phyloP scores from a whole-genome alignment of 2,329 filamentous ascomycete species.

The Sporothrix mexicana region DNA sequence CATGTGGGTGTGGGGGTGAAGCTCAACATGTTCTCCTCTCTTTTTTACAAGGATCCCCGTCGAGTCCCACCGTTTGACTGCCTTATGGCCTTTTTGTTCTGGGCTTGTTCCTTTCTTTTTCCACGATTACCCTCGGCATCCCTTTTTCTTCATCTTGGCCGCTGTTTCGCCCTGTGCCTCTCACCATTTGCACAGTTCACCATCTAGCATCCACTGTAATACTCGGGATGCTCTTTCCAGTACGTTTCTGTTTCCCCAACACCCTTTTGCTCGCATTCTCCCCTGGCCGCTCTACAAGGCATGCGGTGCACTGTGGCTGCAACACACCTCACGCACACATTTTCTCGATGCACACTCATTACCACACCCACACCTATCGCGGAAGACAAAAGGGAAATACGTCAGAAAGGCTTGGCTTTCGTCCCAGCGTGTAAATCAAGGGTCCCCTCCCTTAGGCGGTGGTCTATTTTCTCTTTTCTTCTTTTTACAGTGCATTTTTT shows the following conservation, averaged over 20 bases:
- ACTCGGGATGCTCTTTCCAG: not conserved
- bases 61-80: not conserved
- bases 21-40: not conserved
- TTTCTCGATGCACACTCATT: not conserved
- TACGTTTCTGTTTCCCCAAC: not conserved
- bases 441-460: slow-evolving; percentile 22
- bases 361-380: not conserved
- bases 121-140: not conserved
- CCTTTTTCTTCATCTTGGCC: not conserved
- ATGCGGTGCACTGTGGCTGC: slow-evolving; percentile 19
- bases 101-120: slow-evolving; percentile 7
- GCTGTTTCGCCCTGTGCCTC: slow-evolving; percentile 18
- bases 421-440: slow-evolving; percentile 21
- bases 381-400: slow-evolving; percentile 23
- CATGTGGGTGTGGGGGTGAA: slow-evolving; percentile 12
- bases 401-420: slow-evolving; percentile 31
- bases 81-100: not conserved
- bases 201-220: not conserved
- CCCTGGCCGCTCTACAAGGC: not conserved
- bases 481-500: not conserved
- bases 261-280: not conserved
- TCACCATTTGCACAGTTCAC: slow-evolving; percentile 17
- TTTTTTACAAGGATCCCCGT: not conserved
- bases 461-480: not conserved
- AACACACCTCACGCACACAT: not conserved